These are phyloP conservation scores for Chaetomiaceae sp. DNA, from an alignment of 2,329 filamentous ascomycete species.

Conservation along the genomic window DNA sequence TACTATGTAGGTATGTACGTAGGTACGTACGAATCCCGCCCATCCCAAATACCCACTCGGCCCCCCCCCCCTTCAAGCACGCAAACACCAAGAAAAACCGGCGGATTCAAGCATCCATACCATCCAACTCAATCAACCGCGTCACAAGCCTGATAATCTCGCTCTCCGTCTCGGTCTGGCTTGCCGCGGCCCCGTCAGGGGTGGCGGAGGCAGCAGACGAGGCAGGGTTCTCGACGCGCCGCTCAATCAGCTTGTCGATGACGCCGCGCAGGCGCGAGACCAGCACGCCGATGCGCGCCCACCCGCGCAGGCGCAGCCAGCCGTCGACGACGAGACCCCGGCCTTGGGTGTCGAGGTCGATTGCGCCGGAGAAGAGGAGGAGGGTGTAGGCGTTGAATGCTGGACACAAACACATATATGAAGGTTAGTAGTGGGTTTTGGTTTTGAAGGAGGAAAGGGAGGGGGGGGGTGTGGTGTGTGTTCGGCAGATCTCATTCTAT, in stretches of 20 bases:
- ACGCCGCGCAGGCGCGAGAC: conserved; percentile 77
- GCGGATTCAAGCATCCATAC: conserved; percentile 65
- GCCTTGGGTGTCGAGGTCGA: conserved; percentile 81
- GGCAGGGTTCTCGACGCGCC: conserved; percentile 70
- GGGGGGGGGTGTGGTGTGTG: background rate
- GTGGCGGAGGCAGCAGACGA: too few relatives aligned
- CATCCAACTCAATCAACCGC: conserved; percentile 83
- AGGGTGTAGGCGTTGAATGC: conserved; percentile 87
- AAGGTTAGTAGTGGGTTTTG: background rate
- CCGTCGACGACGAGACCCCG: conserved; percentile 86
- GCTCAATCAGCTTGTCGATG: conserved; percentile 78
- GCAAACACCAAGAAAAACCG: background rate
- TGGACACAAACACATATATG: too few relatives aligned
- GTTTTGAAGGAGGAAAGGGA: background rate
- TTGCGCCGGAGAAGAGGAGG: conserved; percentile 80
- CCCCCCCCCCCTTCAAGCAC: too few relatives aligned
- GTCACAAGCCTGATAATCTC: conserved; percentile 74
- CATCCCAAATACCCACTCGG: too few relatives aligned
- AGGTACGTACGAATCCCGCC: too few relatives aligned
- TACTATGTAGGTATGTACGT: too few relatives aligned
- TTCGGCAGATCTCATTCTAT: too few relatives aligned
- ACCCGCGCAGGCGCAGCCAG: conserved; percentile 81
- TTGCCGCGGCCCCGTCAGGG: too few relatives aligned
- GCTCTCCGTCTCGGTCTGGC: conserved; percentile 48
- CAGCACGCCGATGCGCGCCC: conserved; percentile 90